Evolutionary conservation across 495 filamentous ascomycete species (phyloP).

Genomic region (Talaromyces proteolyticus): DNA sequence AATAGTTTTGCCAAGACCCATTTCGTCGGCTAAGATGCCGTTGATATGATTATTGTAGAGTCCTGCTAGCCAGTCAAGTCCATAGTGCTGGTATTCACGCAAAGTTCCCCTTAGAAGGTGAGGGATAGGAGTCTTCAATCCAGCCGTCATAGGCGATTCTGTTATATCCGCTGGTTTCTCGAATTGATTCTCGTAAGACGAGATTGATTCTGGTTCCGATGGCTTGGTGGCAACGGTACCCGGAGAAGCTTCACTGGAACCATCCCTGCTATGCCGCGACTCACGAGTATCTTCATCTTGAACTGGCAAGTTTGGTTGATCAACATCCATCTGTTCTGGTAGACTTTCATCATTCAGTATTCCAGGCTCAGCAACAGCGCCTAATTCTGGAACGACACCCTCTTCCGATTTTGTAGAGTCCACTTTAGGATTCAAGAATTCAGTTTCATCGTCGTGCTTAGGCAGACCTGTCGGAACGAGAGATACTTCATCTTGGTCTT

Average conservation of each 20-base stretch:
- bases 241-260: conserved; percentile 46
- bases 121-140: conserved; percentile 69
- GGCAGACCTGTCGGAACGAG: conserved; percentile 36
- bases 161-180: conserved; percentile 29
- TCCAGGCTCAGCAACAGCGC: not conserved
- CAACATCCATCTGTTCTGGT: not conserved
- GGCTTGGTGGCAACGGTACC: conserved; percentile 61
- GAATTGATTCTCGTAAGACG: conserved; percentile 44
- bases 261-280: conserved; percentile 22
- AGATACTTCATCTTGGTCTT: conserved; percentile 32
- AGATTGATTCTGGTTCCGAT: conserved; percentile 61
- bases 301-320: not conserved
- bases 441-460: conserved; percentile 1
- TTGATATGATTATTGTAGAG: conserved; percentile 92
- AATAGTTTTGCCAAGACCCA: conserved; percentile 98
- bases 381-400: not conserved
- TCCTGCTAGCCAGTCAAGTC: conserved; percentile 91
- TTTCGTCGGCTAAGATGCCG: conserved; percentile 98
- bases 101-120: conserved; percentile 86
- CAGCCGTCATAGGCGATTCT: conserved; percentile 27
- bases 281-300: conserved; percentile 12
- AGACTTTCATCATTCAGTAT: not conserved
- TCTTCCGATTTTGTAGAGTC: not conserved
- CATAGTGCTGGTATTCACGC: conserved; percentile 94
- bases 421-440: too few relatives aligned